Conservation (phyloP, 331 rosid species). For the Cucumis variabilis region DNA sequence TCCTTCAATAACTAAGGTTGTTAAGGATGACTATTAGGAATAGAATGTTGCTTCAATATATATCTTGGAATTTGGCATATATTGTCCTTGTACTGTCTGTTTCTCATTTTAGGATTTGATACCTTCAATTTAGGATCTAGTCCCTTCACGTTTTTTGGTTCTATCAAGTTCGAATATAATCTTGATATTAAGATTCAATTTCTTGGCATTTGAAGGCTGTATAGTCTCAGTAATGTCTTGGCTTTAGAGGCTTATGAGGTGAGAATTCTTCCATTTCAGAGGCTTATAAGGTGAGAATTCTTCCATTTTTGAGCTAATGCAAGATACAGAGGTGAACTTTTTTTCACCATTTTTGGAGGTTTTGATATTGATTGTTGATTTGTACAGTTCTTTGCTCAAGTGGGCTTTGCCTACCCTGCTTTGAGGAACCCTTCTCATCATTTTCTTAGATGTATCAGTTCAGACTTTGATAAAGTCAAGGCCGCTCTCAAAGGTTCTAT, state of each 20-base stretch:
- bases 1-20: no score
- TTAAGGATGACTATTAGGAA: no score
- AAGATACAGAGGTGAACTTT: not conserved
- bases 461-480: slow-evolving; percentile 95
- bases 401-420: slow-evolving; percentile 97
- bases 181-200: no score
- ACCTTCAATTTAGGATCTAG: no score
- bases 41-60: no score
- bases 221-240: no score
- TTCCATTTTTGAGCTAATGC: not conserved
- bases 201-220: no score
- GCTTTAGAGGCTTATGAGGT: slow-evolving; percentile 91
- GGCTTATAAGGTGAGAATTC: slow-evolving; percentile 74
- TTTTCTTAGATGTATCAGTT: slow-evolving; percentile 91
- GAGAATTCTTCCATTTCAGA: slow-evolving; percentile 51
- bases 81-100: no score
- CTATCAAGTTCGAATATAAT: no score
- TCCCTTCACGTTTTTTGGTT: no score
- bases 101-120: no score
- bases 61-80: no score
- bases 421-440: slow-evolving; percentile 98
- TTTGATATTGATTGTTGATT: slow-evolving; percentile 3
- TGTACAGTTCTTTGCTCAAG: slow-evolving; percentile 94
- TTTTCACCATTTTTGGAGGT: not conserved
- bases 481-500: slow-evolving; percentile 90